Evolutionary conservation across 2,329 filamentous ascomycete species (phyloP), one percentile per base, ranked within the genome.

Genomic region (Drechslera avenae): DNA sequence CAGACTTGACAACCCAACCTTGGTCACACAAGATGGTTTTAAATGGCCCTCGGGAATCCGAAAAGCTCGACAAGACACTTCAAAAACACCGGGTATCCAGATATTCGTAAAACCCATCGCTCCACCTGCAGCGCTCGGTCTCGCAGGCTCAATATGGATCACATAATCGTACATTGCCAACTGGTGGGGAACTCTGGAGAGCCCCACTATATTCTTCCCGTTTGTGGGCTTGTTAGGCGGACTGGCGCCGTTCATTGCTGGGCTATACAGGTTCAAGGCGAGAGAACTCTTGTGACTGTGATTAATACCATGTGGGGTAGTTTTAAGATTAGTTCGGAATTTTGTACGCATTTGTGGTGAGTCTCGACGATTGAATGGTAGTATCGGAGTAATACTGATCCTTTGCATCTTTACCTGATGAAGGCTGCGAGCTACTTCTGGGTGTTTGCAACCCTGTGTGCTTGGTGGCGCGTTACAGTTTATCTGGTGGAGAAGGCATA

Each of bases 401-500:
- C 39, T 41, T 6, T 41, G 39, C 2, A 26, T 41, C 7, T 31
- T 41, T 16, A 41, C 39, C 3, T 41, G 39, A 41, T 41, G 39
- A 41, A 41, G 16, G 23, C 39, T 17, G 39, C 23, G 6, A 41
- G 23, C 39, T 41, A 41, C 39, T 41, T 41, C 2, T 41, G 39
- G 39, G 30, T 41, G 23, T 5, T 41, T 14, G 16, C 14, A 12
- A 23, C 39, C 5, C 39, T 41, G 10, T 31, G 39, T 13, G 39
- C 39, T 17, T 41, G 39, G 39, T 41, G 39, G 39, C 17, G 39
- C 5, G 39, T 41, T 17, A 41, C 39, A 12, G 39, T 41, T 10
- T 41, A 41, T 5, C 14, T 41, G 14, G 39, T 44, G 12, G 41
- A 44, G 3, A 31, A 44, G 32, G 41, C 47, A 8, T 45, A 48